Evolutionary conservation across 176 grass and related monocot species (phyloP).

Genomic region (Bolboschoenus planiculmis): DNA sequence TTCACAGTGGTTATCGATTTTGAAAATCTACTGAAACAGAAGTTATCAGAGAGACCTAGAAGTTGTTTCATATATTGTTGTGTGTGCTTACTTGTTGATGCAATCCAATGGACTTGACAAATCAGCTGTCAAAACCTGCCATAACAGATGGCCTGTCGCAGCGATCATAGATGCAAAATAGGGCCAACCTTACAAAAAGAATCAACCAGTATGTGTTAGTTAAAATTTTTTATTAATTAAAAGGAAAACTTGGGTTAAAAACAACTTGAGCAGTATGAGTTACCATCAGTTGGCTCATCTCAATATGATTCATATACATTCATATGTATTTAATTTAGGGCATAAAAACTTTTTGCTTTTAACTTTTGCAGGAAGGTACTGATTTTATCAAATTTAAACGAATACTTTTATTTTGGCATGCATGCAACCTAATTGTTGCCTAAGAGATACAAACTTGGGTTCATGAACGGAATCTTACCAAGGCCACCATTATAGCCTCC

Average conservation of each 20-base stretch:
- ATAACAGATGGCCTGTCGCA: conserved; percentile 28
- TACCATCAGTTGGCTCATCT: not conserved
- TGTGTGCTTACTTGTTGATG: conserved; percentile 33
- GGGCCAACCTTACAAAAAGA: conserved; percentile 29
- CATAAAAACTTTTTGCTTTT: not conserved
- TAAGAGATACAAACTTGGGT: not conserved
- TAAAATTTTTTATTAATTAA: not conserved
- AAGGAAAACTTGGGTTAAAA: not conserved
- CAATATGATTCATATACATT: not conserved
- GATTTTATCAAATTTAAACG: not conserved
- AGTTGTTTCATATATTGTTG: not conserved
- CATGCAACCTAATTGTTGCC: not conserved
- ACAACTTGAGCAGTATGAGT: not conserved
- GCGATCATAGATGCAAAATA: conserved; percentile 34
- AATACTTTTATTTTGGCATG: too few species aligned
- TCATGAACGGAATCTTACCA: conserved; percentile 10
- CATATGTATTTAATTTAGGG: not conserved
- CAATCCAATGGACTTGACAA: conserved; percentile 33
- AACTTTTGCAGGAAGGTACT: not conserved
- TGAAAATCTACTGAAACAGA: not conserved
- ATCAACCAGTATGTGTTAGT: not conserved
- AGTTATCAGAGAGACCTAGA: not conserved
- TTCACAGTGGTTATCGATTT: not conserved
- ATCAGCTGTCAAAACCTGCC: conserved; percentile 39
- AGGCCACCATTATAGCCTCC: conserved; percentile 39